These are phyloP conservation scores for Penicillium sp. DNA, from an alignment of 2,329 filamentous ascomycete genomes.

Conservation along the genomic window DNA sequence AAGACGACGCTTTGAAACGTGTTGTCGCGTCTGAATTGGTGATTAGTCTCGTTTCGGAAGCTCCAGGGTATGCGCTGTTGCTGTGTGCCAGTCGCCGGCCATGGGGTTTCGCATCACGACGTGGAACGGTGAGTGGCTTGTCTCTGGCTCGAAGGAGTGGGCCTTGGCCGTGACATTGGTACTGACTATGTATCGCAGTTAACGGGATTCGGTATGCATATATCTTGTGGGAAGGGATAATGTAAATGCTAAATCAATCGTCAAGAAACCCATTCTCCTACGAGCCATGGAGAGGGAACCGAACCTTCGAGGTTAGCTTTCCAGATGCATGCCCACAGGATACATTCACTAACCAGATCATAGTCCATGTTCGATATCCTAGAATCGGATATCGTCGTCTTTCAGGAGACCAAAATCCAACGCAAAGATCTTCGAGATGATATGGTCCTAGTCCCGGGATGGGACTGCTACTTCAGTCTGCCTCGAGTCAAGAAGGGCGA, in stretches of 20 bases:
- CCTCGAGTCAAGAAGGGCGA: constrained; percentile 90
- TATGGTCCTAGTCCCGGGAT: constrained; percentile 92
- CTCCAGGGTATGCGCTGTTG: constrained; percentile 15
- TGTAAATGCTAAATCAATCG: not conserved
- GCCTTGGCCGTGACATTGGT: constrained; percentile 5
- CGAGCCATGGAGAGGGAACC: constrained; percentile 75
- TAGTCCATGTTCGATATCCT: constrained; percentile 93
- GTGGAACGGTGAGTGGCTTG: constrained; percentile 70
- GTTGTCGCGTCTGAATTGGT: not conserved
- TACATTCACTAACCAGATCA: not conserved
- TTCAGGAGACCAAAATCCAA: constrained; percentile 97
- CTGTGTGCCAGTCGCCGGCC: constrained; percentile 29
- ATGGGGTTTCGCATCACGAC: constrained; percentile 83
- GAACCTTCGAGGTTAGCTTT: constrained; percentile 65
- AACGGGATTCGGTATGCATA: constrained; percentile 72
- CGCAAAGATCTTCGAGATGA: constrained; percentile 89
- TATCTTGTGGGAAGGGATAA: not conserved
- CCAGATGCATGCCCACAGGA: not conserved
- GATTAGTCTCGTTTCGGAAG: not conserved
- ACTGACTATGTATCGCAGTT: constrained; percentile 55
- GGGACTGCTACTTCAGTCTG: constrained; percentile 95
- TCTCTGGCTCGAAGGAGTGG: not conserved
- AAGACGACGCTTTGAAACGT: not conserved
- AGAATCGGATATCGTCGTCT: constrained; percentile 87
- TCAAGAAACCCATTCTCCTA: constrained; percentile 79